Conservation (phyloP, 2,329 filamentous ascomycete genomes). For the Calonectria hongkongensis region DNA sequence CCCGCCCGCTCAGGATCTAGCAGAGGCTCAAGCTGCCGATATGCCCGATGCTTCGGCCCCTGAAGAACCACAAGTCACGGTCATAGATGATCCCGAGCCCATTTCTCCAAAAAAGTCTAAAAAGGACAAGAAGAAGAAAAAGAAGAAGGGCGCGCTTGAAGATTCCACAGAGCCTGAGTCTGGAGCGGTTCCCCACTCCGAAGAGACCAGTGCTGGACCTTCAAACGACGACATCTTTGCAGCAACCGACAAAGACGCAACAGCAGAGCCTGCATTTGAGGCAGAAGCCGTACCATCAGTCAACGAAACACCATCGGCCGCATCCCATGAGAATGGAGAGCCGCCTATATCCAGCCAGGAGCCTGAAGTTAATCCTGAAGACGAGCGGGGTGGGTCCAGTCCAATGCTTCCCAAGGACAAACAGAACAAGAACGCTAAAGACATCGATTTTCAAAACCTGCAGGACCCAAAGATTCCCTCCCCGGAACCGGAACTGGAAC, state of each 20-base stretch:
- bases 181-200: constrained; percentile 40
- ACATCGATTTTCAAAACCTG: constrained; percentile 54
- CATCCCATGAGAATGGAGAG: constrained; percentile 47
- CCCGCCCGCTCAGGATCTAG: constrained; percentile 46
- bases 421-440: constrained; percentile 60
- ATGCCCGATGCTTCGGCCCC: constrained; percentile 34
- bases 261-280: constrained; percentile 37
- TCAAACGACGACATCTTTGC: constrained; percentile 42
- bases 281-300: constrained; percentile 33
- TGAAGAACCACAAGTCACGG: constrained; percentile 38
- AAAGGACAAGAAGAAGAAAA: constrained; percentile 61
- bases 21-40: constrained; percentile 43
- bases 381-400: constrained; percentile 56
- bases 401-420: constrained; percentile 57
- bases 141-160: constrained; percentile 54
- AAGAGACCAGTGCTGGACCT: constrained; percentile 41
- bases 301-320: constrained; percentile 39
- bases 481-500: constrained; percentile 52
- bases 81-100: constrained; percentile 49
- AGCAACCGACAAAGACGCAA: constrained; percentile 44
- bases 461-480: constrained; percentile 55
- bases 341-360: constrained; percentile 49
- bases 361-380: constrained; percentile 54
- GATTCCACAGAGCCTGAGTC: constrained; percentile 47
- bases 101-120: constrained; percentile 56